Conservation (phyloP, 2,329 filamentous ascomycete genomes). For the Aspergillus ibericus region DNA sequence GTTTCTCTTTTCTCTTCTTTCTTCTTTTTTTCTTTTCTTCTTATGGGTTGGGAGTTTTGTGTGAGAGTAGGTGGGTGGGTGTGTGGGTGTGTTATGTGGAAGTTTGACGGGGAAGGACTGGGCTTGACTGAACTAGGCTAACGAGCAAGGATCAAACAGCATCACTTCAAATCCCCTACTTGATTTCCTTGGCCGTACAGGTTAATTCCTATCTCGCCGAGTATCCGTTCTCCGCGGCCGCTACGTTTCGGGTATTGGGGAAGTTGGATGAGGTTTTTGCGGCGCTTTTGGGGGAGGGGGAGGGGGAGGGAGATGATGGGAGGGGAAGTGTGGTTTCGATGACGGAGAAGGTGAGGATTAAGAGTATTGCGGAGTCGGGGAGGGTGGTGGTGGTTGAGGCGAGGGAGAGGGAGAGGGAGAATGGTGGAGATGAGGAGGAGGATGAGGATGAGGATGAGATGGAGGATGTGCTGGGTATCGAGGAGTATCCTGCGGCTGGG, state of each 20-base stretch:
- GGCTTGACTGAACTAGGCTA: too few relatives aligned
- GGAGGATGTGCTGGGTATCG: constrained; percentile 38
- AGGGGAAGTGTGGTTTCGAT: constrained; percentile 60
- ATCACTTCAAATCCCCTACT: constrained; percentile 76
- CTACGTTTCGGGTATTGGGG: constrained; percentile 68
- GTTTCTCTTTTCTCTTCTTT: constrained; percentile 34
- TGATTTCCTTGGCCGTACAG: constrained; percentile 74
- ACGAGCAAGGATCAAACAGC: too few relatives aligned
- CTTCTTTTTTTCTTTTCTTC: constrained; percentile 37
- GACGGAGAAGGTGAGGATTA: constrained; percentile 85
- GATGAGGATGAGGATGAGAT: constrained; percentile 38
- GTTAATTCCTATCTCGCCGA: constrained; percentile 69
- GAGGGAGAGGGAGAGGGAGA: constrained; percentile 45
- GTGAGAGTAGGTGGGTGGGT: too few relatives aligned
- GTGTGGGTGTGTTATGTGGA: too few relatives aligned
- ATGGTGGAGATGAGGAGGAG: constrained; percentile 40
- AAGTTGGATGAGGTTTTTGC: constrained; percentile 86
- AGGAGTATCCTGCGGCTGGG: constrained; percentile 31
- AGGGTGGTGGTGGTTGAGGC: constrained; percentile 69
- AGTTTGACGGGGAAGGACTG: too few relatives aligned
- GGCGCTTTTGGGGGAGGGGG: constrained; percentile 57
- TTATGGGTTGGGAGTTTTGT: too few relatives aligned
- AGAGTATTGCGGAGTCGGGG: constrained; percentile 75
- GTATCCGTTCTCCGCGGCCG: constrained; percentile 67
- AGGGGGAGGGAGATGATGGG: too few relatives aligned